Conservation (phyloP, 2,329 filamentous ascomycete genomes). For the Cladobotryum mycophilum region DNA sequence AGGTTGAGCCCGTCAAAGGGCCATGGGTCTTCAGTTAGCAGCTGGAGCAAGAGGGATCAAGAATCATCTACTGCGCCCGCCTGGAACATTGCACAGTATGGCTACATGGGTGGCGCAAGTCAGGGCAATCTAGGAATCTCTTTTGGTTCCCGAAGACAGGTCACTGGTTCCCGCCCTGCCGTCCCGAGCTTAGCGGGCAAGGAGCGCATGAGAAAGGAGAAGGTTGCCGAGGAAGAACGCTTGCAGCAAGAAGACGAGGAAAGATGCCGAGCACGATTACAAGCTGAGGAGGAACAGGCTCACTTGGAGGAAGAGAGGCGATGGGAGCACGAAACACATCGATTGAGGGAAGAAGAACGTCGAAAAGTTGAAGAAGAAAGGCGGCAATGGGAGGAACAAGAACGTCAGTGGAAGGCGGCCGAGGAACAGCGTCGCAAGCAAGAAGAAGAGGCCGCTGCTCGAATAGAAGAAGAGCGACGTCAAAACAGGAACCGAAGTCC, state of each 20-base stretch:
- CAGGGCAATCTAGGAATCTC: constrained; percentile 92
- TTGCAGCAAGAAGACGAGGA: constrained; percentile 50
- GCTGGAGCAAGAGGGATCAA: constrained; percentile 83
- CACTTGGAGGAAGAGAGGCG: constrained; percentile 57
- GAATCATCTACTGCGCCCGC: constrained; percentile 77
- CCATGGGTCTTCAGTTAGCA: constrained; percentile 59
- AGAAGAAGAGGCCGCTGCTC: constrained; percentile 65
- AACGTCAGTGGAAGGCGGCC: constrained; percentile 68
- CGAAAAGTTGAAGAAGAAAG: constrained; percentile 60
- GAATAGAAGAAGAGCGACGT: constrained; percentile 59
- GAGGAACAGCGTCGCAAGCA: constrained; percentile 66
- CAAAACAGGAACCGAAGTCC: constrained; percentile 58
- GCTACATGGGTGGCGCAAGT: constrained; percentile 95
- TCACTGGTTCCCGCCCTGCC: constrained; percentile 72
- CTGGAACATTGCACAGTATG: constrained; percentile 98
- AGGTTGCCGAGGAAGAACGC: constrained; percentile 54
- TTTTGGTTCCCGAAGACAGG: constrained; percentile 87
- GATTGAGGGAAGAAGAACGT: constrained; percentile 54
- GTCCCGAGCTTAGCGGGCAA: constrained; percentile 83
- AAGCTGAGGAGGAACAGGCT: constrained; percentile 56
- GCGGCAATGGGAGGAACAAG: constrained; percentile 70
- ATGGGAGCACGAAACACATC: constrained; percentile 60
- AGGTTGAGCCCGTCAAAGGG: constrained; percentile 58
- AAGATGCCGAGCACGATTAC: constrained; percentile 39
- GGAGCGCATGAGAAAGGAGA: constrained; percentile 58